Evolutionary conservation across 2,329 filamentous ascomycete species (phyloP), one percentile per base, ranked within the genome.

Genomic region (Trichoderma sp.): DNA sequence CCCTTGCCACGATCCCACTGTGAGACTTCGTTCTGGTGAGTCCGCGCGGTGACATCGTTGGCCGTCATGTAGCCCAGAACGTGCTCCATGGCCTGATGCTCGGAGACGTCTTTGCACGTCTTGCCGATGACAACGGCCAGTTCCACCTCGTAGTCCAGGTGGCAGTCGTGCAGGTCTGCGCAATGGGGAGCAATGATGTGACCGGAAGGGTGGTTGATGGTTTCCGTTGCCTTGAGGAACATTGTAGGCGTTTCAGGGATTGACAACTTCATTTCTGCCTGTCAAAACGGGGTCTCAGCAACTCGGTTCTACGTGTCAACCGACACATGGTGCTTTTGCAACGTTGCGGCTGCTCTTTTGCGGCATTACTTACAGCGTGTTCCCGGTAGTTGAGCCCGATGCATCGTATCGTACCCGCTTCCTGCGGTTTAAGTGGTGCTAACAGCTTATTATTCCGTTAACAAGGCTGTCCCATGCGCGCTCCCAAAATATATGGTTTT

Each of bases 1-100:
- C 60, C 60, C 60, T 64, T 64, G 49, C 60, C 60, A 16, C 60
- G 60, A 64, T 64, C 60, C 60, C 60, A 64, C 60, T 64, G 60
- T 21, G 60, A 64, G 24, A 55, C 60, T 55, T 64, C 60, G 49
- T 64, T 64, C 30, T 64, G 60, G 49, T 64, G 60, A 21, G 60
- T 64, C 60, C 60, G 60, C 21, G 60, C 60, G 24, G 60, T 64
- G 14, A 64, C 60, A 43, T 64, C 60, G 49, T 64, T 64, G 60
- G 60, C 60, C 3, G 60, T 64, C 60, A 64, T 64, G 60, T 64
- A 64, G 21, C 60, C 60, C 7, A 64, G 10, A 24, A 64, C 49
- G 11, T 64, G 28, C 21, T 43, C 18, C 60, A 64, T 64, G 49
- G 60, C 60, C 28, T 55, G 49, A 8, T 64, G 24, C 26, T 64